Base-by-base conservation (phyloP, 768 basidiomycete species). In the Amanita pseudoporphyria region DNA sequence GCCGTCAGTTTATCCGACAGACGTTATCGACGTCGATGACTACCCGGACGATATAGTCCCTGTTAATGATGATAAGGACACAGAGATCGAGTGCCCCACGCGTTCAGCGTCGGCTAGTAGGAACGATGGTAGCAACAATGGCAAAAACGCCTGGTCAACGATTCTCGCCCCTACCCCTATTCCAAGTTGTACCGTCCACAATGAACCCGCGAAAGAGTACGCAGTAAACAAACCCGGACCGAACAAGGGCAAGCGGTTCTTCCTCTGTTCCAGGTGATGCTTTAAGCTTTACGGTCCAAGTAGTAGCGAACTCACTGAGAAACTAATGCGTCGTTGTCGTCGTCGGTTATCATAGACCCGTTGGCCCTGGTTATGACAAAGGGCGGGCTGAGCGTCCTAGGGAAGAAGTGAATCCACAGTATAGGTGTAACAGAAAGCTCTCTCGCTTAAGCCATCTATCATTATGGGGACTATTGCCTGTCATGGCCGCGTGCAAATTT, bases 221-320 rank as follows among this genome's bases (percentile, higher is more conserved):
- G 88, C 84, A 0, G 91, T 93, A 39, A 91, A 81, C 56, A 95
- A 93, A 63, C 77, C 76, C 21, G 91, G 90, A 1, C 81, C 82
- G n/a, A 93, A 92, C 58, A 90, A 89, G 65, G 90, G 90, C 18
- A 84, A 85, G 64, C 73, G 67, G 28, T 94, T 94, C 62, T 94
- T 80, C 59, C 67, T 90, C 21, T 94, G 90, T 58, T 79, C 89
- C 14, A 73, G 89, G 89, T 90, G n/a, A 48, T 78, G 63, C 16
- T 42, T 43, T 16, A 22, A n/a, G 6, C n/a, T 16, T 37, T n/a
- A 6, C n/a, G 3, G 36, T 18, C n/a, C n/a, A 16, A 16, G 12
- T n/a, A 13, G 12, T 35, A 12, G 16, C 33, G 10, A 28, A 22
- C 22, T 32, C 6, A 49, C 12, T 18, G 16, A 37, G 16, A 46